Evolutionary conservation across 225 moss, liverwort and hornwort species (phyloP), one percentile per base, ranked within the genome.

Genomic region (Sphagnum tenellum): DNA sequence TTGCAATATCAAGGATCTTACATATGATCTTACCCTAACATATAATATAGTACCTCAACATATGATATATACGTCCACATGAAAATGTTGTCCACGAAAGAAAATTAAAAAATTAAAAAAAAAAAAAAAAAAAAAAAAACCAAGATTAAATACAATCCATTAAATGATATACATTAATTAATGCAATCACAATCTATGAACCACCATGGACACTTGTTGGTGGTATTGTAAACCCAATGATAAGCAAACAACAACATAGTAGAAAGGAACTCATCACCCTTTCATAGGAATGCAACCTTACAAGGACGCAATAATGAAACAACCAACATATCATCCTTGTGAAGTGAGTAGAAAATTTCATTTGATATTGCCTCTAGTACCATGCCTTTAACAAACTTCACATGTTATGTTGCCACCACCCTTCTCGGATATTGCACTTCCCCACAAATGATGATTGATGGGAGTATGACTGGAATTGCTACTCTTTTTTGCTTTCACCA

Each of bases 281-380:
- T 90, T 53, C 87, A 85, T 54, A 98, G 69, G 66, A 98, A 98
- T 14, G 92, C 84, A 60, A 98, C 96, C 81, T 89, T 98, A 69
- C 96, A 98, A 9, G 96, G 96, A 84, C 93, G 92, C 69, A 92
- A 76, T 12, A 90, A 73, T 49, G 89, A 79, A 64, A 88, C 90
- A 70, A 87, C 90, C 61, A 90, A 89, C 74, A 86, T 89, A 71
- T 90, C 90, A 98, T 92, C 92, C 86, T 90, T 93, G 64, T 98
- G 92, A 60, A 98, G 93, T 61, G 92, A 92, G 61, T 98, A 98
- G 67, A 98, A 98, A 60, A 98, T 90, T 70, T 98, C 92, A 82
- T 92, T 98, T 69, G 89, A 89, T 59, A 87, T 88, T 50, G 92
- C 90, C 81, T 98, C 92, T 59, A 72, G 81, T 76, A 81, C 77